A percentile compares a stretch with the other conserved stretches of the same genome.
Conservation (phyloP, 805 yeast genomes). For the Kodamaea jinghongensis region DNA sequence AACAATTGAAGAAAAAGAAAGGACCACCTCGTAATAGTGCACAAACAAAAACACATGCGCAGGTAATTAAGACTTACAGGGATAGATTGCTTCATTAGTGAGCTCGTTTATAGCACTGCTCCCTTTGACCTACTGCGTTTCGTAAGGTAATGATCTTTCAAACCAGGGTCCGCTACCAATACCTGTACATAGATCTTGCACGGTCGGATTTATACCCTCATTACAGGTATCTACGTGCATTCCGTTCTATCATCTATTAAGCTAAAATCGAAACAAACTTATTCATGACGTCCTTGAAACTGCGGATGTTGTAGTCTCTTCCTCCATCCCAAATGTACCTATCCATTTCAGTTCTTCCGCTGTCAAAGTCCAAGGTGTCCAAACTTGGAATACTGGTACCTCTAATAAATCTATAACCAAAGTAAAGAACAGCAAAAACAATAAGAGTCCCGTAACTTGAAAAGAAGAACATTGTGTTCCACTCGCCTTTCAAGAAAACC, state of each 20-base stretch:
- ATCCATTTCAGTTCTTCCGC: conserved; percentile 83
- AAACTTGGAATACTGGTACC: conserved; percentile 65
- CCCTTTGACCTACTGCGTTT: too few relatives aligned
- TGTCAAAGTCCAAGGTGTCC: conserved; percentile 76
- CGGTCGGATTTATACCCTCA: too few relatives aligned
- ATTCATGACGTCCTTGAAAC: conserved; percentile 30
- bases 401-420: conserved; percentile 55
- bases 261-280: conserved; percentile 36
- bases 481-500: conserved; percentile 53
- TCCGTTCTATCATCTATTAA: conserved; percentile 11
- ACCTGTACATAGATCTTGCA: too few relatives aligned
- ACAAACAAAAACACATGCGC: too few relatives aligned
- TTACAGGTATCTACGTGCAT: too few relatives aligned
- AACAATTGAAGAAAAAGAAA: too few relatives aligned
- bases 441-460: conserved; percentile 63
- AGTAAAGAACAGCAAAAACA: conserved; percentile 48
- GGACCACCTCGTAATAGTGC: too few relatives aligned
- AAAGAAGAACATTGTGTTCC: conserved; percentile 62
- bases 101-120: too few relatives aligned
- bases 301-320: conserved; percentile 35
- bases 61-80: too few relatives aligned
- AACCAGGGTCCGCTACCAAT: too few relatives aligned
- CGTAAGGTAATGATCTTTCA: too few relatives aligned
- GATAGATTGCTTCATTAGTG: too few relatives aligned
- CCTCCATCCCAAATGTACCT: conserved; percentile 80